Percentiles rank a stretch among this genome's conserved stretches.
Evolutionary conservation across 2,329 filamentous ascomycete genomes (phyloP).

Genomic region (Stagonosporopsis chrysanthemi): DNA sequence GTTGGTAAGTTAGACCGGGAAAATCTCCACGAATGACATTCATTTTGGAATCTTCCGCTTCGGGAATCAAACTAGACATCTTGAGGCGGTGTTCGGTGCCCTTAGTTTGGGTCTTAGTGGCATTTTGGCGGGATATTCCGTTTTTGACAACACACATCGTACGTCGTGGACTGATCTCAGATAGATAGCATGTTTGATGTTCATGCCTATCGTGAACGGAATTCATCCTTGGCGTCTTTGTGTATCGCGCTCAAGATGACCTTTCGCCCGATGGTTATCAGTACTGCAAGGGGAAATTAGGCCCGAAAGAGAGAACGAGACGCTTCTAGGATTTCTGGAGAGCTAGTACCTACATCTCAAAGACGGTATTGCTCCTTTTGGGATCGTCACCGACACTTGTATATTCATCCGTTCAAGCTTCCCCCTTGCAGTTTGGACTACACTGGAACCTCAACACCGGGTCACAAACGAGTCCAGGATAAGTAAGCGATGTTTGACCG

Average conservation of each 20-base stretch:
- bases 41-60: not conserved
- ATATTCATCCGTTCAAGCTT: too few species aligned
- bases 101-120: not conserved
- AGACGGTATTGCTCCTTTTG: too few species aligned
- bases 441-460: not conserved
- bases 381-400: too few species aligned
- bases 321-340: too few species aligned
- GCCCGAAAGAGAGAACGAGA: too few species aligned
- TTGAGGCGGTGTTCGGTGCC: not conserved
- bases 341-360: too few species aligned
- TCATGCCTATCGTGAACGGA: not conserved
- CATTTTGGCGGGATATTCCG: not conserved
- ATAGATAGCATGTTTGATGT: not conserved
- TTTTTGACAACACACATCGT: not conserved
- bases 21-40: not conserved
- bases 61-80: not conserved
- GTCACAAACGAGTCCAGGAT: too few species aligned
- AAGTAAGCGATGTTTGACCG: too few species aligned
- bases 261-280: too few species aligned
- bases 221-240: not conserved
- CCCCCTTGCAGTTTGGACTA: not conserved
- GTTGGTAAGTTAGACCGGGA: not conserved
- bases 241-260: not conserved
- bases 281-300: too few species aligned
- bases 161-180: not conserved